Conservation (phyloP, 2,329 filamentous ascomycete genomes). For the Colletotrichum cordylinicola region DNA sequence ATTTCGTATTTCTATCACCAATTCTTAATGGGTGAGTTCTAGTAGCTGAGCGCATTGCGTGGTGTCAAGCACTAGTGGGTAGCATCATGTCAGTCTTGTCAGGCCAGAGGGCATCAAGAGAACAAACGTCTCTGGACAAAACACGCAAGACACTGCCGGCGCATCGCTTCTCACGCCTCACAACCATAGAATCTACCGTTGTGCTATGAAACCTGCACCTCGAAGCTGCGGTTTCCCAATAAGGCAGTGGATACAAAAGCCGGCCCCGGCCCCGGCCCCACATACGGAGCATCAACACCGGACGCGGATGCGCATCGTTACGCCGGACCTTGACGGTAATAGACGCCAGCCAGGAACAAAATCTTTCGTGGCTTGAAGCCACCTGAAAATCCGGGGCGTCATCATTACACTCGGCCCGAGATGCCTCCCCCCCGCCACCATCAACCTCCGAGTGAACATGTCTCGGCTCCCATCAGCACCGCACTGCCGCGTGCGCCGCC, state of each 20-base stretch:
- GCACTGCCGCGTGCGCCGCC: not conserved
- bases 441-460: not conserved
- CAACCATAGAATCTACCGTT: not conserved
- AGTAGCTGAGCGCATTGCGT: not conserved
- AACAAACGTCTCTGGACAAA: not conserved
- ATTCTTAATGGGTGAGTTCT: fast-evolving
- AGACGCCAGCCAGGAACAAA: not conserved
- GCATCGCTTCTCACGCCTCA: not conserved
- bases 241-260: not conserved
- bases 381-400: not conserved
- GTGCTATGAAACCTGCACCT: not conserved
- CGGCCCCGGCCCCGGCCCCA: not conserved
- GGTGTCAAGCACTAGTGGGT: not conserved
- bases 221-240: not conserved
- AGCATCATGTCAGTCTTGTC: not conserved
- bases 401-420: not conserved
- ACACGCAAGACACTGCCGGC: not conserved
- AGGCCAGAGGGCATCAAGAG: not conserved
- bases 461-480: not conserved
- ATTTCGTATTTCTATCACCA: not conserved
- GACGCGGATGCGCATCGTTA: not conserved
- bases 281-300: not conserved
- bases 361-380: not conserved
- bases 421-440: not conserved
- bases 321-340: not conserved